Evolutionary conservation across 1,139 yeast genomes (phyloP).

Genomic region (Yamadazyma sp.): DNA sequence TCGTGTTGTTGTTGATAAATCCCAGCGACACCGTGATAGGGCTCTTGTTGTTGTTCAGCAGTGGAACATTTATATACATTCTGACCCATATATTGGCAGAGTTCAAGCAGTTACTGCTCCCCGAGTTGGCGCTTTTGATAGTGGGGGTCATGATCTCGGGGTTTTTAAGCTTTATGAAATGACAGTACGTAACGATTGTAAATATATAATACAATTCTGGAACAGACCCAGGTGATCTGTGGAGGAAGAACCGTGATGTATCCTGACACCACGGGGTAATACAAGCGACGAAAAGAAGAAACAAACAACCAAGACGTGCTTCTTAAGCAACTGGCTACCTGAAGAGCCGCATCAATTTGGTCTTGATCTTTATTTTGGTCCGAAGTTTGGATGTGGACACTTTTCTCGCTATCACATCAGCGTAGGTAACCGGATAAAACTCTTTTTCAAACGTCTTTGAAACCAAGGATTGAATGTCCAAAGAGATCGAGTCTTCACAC

Average conservation of each 20-base stretch:
- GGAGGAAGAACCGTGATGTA: too few species aligned
- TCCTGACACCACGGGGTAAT: too few species aligned
- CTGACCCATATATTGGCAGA: constrained; percentile 47
- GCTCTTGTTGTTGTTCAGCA: constrained; percentile 55
- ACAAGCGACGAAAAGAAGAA: too few species aligned
- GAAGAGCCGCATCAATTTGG: constrained; percentile 7
- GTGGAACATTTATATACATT: constrained; percentile 73
- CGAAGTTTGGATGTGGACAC: constrained; percentile 1
- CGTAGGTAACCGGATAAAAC: constrained; percentile 13
- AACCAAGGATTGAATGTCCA: background rate
- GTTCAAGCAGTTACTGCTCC: constrained; percentile 6
- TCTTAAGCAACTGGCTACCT: too few species aligned
- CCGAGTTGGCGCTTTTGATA: constrained; percentile 7
- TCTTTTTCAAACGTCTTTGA: constrained; percentile 8
- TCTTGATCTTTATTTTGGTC: background rate
- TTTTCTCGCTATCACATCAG: constrained; percentile 14
- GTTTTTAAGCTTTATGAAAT: constrained; percentile 15
- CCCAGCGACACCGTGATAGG: constrained; percentile 46
- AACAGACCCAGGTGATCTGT: background rate
- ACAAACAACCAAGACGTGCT: too few species aligned
- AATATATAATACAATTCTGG: background rate
- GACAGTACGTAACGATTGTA: background rate
- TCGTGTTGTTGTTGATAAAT: constrained; percentile 31
- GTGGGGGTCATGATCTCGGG: constrained; percentile 15
- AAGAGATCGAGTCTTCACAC: background rate